Base-by-base conservation (phyloP, 2,329 filamentous ascomycete genomes). In the Albophoma yamanashiensis region DNA sequence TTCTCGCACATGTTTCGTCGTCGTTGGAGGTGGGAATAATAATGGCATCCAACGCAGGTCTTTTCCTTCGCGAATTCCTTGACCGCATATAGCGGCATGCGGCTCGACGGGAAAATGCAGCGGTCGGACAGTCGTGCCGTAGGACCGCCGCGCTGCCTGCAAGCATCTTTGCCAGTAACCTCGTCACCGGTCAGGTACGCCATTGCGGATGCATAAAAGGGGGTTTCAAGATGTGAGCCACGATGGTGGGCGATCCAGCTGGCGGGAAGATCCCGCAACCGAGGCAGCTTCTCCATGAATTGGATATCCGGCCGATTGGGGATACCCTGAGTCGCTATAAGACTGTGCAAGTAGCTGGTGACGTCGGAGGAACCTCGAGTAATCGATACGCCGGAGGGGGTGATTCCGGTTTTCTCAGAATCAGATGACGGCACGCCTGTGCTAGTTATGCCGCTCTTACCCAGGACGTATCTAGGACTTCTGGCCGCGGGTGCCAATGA, bases 1-100 rank as follows among this genome's bases (percentile, higher is more conserved):
- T 55, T 59, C 3, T 57, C 22, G 43, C 60, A 61, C 12, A 1
- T 45, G 43, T 68, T 72, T 1, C 59, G 60, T 4, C 62, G 64
- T 6, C 69, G 64, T 7, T 67, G 65, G 2, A 67, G 57, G 38
- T 67, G 61, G 8, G 63, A 61, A 38, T 62, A 69, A 60, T 74
- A 76, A 40, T 61, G 67, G 50, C 71, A 73, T 3, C 70, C 67
- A 0, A 71, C 69, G 60, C 73, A 75, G 6, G 66, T 64, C 9
- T 56, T 53, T 2, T 58, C 17, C 6, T 56, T 53, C 43, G 62
- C 65, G 39, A 74, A 69, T 1, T 64, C 56, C 9, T 57, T 39
- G 25, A 64, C 65, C 1, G 67, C 63, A 3, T 59, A 55, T 0
- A 39, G 11, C 0, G 68, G 59, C 55, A 74, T 59, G 0, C 39